These are phyloP conservation scores for Phylloporus scabripes DNA, from an alignment of 768 basidiomycete genomes.

Conservation along the genomic window DNA sequence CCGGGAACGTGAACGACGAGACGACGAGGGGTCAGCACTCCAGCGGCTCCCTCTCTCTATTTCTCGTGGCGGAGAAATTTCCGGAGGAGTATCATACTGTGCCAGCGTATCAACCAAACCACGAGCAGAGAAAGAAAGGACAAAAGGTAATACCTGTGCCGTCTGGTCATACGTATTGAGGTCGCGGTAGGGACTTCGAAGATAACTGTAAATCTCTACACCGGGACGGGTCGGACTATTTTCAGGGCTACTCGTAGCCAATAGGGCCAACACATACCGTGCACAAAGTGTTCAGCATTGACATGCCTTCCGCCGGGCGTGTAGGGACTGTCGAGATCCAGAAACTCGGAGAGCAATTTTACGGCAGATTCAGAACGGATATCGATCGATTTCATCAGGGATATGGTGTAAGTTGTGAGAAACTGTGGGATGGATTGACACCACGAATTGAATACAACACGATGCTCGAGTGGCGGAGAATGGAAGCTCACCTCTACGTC, in stretches of 20 bases:
- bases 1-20: constrained; percentile 22
- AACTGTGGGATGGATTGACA: constrained; percentile 47
- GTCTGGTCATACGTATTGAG: constrained; percentile 74
- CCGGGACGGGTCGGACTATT: not conserved
- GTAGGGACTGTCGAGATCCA: constrained; percentile 69
- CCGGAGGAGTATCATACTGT: constrained; percentile 56
- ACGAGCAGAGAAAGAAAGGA: not conserved
- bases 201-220: constrained; percentile 81
- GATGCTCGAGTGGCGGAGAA: not conserved
- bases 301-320: constrained; percentile 49
- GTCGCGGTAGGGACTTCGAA: constrained; percentile 85
- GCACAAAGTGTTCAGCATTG: constrained; percentile 91
- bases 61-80: constrained; percentile 34
- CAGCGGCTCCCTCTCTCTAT: constrained; percentile 25
- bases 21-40: constrained; percentile 19
- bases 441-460: constrained; percentile 10
- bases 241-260: not conserved
- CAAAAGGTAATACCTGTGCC: constrained; percentile 57
- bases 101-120: constrained; percentile 6
- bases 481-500: constrained; percentile 71
- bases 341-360: constrained; percentile 78
- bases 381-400: constrained; percentile 89
- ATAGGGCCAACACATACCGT: constrained; percentile 51
- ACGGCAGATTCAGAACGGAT: constrained; percentile 87
- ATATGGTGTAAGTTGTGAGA: constrained; percentile 81